Base-by-base conservation (phyloP, 257 asterid species). In the Primulina huaijiensis region DNA sequence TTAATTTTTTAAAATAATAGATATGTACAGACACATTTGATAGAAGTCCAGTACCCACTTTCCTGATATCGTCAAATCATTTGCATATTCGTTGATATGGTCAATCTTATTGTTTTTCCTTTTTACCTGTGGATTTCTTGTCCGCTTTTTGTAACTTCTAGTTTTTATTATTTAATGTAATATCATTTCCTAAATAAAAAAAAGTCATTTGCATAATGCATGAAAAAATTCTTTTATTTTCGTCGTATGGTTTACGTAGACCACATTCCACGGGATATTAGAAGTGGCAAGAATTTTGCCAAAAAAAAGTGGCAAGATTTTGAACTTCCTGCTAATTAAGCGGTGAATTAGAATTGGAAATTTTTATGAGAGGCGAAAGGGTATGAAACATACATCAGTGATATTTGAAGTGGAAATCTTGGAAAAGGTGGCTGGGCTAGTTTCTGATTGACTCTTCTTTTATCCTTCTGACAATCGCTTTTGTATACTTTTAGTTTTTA, bases 401-500 rank as follows among this genome's bases (percentile, higher is more conserved):
- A 62, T 29, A 65, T 67, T 55, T 43, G 40, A 16, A 16, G 59
- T 57, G 25, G 50, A 69, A 63, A 61, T 65, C 9, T 69, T 33
- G 19, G 30, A 37, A 68, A 12, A 23, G 50, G 33, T 63, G 31
- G 35, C 33, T 9, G 53, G 31, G 29, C 37, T 65, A 16, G 53
- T 55, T 43, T 61, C 69, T 40, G 29, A 14, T 68, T 40, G 21
- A 8, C 55, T 70, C 9, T 33, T 31, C 16, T 53, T 73, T 25
- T 65, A 69, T 27, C 12, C 67, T 5, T 56, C 40, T 56, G 63
- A 19, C 60, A 33, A 31, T 35, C 25, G 38, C 72, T 60, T 59
- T 29, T 62, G 64, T 35, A 56, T 43, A 62, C 66, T 31, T 68
- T 34, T 20, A 20, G 46, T 60, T 43, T 52, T 38, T 46, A 8